Evolutionary conservation across 169 alveolate species (phyloP).

Genomic region (Plasmodium sp.): DNA sequence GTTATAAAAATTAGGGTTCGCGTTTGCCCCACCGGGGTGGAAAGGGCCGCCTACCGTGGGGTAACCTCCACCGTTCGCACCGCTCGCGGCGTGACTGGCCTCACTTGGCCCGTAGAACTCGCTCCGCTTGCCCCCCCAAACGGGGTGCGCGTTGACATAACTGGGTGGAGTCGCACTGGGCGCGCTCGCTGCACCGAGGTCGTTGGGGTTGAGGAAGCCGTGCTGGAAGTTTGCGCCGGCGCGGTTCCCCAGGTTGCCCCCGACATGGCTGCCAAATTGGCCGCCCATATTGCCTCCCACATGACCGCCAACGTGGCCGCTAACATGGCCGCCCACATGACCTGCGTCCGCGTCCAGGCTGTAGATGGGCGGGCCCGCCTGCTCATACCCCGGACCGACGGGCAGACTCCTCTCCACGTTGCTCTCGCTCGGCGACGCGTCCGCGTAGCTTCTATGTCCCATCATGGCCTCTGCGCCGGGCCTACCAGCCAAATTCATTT

Average conservation of each 20-base stretch:
- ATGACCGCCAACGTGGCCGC: neutral
- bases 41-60: neutral
- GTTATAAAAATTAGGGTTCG: neutral
- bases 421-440: neutral
- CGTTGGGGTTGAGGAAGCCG: neutral
- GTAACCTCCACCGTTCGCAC: neutral
- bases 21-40: neutral
- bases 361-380: neutral
- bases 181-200: neutral
- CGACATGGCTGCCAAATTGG: neutral
- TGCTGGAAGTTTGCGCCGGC: neutral
- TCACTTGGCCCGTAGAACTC: neutral
- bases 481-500: conserved; percentile 2
- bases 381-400: neutral
- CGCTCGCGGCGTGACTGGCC: neutral
- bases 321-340: neutral
- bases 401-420: neutral
- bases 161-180: neutral
- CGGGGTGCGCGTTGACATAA: conserved; percentile 11
- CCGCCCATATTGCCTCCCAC: neutral
- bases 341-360: neutral
- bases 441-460: neutral
- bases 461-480: neutral
- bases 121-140: neutral
- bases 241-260: neutral